phyloP scores from a whole-genome alignment of 164 flowering plant genomes.

The Nymphaea thermarum region DNA sequence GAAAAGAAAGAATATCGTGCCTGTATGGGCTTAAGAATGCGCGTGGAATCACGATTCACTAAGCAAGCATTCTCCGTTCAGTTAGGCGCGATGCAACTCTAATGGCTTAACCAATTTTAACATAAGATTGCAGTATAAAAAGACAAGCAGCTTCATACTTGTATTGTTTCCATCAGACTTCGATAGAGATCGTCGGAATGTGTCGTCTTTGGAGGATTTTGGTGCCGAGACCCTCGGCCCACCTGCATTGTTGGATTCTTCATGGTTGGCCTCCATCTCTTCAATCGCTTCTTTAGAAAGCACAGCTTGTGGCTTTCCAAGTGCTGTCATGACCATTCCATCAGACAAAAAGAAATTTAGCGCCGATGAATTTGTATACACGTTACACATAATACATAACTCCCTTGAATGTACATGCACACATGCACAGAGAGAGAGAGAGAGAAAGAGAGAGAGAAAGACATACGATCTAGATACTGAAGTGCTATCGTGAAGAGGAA shows the following conservation, averaged over 20 bases:
- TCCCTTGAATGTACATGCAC: too few relatives aligned
- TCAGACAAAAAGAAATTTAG: neutral
- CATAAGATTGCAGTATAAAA: neutral
- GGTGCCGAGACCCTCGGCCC: slow-evolving; percentile 15
- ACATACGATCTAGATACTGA: slow-evolving; percentile 23
- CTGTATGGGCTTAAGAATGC: neutral
- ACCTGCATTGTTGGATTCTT: slow-evolving; percentile 9
- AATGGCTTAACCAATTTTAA: too few relatives aligned
- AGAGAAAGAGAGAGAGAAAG: slow-evolving; percentile 3
- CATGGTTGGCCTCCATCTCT: slow-evolving; percentile 4
- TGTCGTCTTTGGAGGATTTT: slow-evolving; percentile 1
- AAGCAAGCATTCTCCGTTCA: neutral
- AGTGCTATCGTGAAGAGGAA: slow-evolving; percentile 18
- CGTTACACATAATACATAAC: too few relatives aligned
- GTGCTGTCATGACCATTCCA: slow-evolving; percentile 10
- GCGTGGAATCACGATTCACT: neutral
- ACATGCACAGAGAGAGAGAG: neutral
- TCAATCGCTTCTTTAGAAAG: slow-evolving; percentile 20
- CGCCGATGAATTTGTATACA: neutral
- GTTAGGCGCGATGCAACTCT: neutral
- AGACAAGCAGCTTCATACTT: slow-evolving; percentile 20
- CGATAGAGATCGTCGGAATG: slow-evolving; percentile 11
- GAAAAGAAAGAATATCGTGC: neutral
- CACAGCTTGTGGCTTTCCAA: slow-evolving; percentile 26
- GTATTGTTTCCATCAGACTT: slow-evolving; percentile 48